Conservation (phyloP, 805 yeast genomes). For the Zygotorulaspora danielsina region DNA sequence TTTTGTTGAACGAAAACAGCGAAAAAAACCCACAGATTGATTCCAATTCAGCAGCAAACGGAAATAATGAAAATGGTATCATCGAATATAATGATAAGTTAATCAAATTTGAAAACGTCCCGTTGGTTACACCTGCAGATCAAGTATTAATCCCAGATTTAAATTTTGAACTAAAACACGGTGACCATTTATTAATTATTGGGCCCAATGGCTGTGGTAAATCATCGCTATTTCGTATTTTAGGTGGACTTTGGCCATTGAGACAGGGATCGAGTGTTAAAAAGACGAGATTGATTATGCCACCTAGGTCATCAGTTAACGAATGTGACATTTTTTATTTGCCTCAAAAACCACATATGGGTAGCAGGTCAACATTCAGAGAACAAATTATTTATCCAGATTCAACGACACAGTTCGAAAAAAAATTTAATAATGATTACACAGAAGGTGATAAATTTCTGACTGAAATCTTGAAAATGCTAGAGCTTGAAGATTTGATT, state of each 20-base stretch:
- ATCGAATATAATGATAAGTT: slow-evolving; percentile 50
- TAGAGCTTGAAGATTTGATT: slow-evolving; percentile 57
- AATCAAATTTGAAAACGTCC: slow-evolving; percentile 67
- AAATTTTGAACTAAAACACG: slow-evolving; percentile 68
- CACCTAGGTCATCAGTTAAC: slow-evolving; percentile 22
- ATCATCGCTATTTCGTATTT: slow-evolving; percentile 81
- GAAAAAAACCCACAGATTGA: slow-evolving; percentile 30
- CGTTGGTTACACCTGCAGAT: slow-evolving; percentile 81
- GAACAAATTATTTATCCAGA: slow-evolving; percentile 91
- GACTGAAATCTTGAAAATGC: slow-evolving; percentile 48
- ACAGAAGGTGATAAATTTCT: slow-evolving; percentile 44
- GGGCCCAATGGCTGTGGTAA: slow-evolving; percentile 98
- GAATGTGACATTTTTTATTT: slow-evolving; percentile 66
- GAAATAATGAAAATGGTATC: slow-evolving; percentile 18
- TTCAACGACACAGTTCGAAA: slow-evolving; percentile 52
- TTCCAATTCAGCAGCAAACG: slow-evolving; percentile 15
- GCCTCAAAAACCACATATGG: slow-evolving; percentile 88
- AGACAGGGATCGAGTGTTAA: slow-evolving; percentile 51
- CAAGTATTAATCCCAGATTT: slow-evolving; percentile 64
- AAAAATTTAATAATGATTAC: slow-evolving; percentile 29
- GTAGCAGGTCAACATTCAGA: slow-evolving; percentile 58
- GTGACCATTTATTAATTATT: slow-evolving; percentile 80
- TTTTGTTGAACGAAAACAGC: slow-evolving; percentile 46
- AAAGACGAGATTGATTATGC: slow-evolving; percentile 41
- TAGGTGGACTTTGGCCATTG: slow-evolving; percentile 94